Percentiles rank a stretch among this genome's conserved stretches.
phyloP scores from a whole-genome alignment of 108 stramenopile species.

The Cyclotella distinguenda region DNA sequence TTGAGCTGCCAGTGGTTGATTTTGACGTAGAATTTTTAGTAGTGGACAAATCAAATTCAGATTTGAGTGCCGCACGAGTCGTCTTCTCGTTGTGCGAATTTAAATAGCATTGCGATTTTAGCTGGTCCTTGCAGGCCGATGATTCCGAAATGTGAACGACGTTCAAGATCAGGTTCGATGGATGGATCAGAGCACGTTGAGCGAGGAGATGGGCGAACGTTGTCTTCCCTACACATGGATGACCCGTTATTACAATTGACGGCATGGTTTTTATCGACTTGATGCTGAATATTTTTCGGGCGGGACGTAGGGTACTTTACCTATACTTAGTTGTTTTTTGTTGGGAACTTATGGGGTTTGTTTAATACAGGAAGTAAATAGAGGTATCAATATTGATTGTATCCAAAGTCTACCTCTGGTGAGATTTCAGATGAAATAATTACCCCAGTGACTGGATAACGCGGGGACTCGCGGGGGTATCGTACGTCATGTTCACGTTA shows the following conservation, averaged over 20 bases:
- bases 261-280: too few relatives aligned
- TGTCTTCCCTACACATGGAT: constrained; percentile 80
- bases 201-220: constrained; percentile 68
- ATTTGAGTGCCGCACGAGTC: constrained; percentile 78
- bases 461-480: too few relatives aligned
- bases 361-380: too few relatives aligned
- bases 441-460: too few relatives aligned
- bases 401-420: too few relatives aligned
- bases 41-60: constrained; percentile 67
- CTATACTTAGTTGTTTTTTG: too few relatives aligned
- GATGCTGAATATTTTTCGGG: too few relatives aligned
- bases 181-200: constrained; percentile 62
- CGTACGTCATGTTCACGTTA: too few relatives aligned
- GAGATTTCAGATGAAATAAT: too few relatives aligned
- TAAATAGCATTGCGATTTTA: constrained; percentile 64
- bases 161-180: constrained; percentile 39
- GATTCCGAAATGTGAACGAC: constrained; percentile 69
- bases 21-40: constrained; percentile 11
- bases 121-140: constrained; percentile 57
- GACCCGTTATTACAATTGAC: constrained; percentile 76
- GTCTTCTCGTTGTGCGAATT: constrained; percentile 69
- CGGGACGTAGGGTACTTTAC: too few relatives aligned
- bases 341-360: too few relatives aligned
- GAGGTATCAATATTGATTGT: too few relatives aligned
- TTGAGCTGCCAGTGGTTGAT: neutral